Evolutionary conservation across 345 rosid genomes (phyloP).

Genomic region (Lepidium sativum): DNA sequence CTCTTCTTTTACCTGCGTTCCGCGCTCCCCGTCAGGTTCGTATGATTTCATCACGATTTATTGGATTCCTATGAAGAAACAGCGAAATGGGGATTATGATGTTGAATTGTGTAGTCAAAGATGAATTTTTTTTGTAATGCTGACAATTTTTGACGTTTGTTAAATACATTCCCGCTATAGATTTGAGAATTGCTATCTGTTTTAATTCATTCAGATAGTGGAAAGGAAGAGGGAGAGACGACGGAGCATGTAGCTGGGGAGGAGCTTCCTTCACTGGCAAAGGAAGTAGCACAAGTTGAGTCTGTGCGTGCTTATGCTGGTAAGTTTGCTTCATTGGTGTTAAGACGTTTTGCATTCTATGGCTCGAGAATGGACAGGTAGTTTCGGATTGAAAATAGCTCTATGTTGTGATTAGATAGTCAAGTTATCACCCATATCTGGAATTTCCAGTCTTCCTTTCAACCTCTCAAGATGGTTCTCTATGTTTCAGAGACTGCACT

Average conservation of each 20-base stretch:
- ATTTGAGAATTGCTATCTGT: neutral
- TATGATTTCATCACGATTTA: neutral
- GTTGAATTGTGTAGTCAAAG: neutral
- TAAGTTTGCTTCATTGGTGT: constrained; percentile 24
- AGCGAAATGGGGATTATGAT: neutral
- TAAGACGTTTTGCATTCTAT: neutral
- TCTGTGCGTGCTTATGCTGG: constrained; percentile 78
- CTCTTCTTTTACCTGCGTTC: constrained; percentile 32
- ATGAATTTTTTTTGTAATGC: neutral
- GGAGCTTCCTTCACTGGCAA: constrained; percentile 72
- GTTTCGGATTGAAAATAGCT: neutral
- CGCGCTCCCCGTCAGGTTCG: constrained; percentile 40
- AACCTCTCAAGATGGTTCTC: neutral
- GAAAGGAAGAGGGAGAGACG: constrained; percentile 20
- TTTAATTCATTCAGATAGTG: constrained; percentile 28
- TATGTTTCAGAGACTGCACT: constrained; percentile 72
- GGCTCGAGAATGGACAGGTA: neutral
- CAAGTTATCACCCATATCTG: neutral
- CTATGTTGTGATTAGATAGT: neutral
- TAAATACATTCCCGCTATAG: neutral
- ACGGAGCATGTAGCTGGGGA: constrained; percentile 45
- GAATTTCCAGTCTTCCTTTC: neutral
- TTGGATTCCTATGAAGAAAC: neutral
- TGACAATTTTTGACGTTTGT: neutral
- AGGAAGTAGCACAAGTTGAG: constrained; percentile 89